Percentiles rank a stretch among this genome's conserved stretches.
Evolutionary conservation across 2,329 filamentous ascomycete genomes (phyloP).

Genomic region (Fusarium falciforme): DNA sequence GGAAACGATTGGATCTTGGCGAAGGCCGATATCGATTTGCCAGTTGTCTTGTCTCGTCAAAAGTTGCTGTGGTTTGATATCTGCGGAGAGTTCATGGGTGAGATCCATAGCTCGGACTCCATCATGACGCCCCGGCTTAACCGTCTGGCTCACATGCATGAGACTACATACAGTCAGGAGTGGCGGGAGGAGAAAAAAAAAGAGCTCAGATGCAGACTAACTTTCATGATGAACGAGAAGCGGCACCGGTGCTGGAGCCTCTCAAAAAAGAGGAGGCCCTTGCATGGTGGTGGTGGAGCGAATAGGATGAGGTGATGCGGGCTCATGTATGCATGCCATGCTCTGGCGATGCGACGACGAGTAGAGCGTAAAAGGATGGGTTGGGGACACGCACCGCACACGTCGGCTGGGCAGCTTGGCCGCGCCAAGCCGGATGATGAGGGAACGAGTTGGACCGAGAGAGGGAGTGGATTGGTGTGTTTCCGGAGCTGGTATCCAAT

Average conservation of each 20-base stretch:
- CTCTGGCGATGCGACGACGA: not conserved
- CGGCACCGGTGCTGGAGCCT: not conserved
- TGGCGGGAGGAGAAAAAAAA: not conserved
- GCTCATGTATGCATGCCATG: slow-evolving; percentile 26
- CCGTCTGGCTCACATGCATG: slow-evolving; percentile 6
- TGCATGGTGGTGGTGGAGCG: slow-evolving; percentile 24
- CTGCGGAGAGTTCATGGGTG: not conserved
- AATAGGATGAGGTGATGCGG: slow-evolving; percentile 32
- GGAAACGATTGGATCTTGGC: not conserved
- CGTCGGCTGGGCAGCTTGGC: slow-evolving; percentile 1
- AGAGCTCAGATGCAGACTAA: not conserved
- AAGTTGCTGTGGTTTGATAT: not conserved
- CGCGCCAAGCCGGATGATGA: slow-evolving; percentile 32
- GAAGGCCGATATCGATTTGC: not conserved
- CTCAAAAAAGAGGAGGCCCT: slow-evolving; percentile 15
- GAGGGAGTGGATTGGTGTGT: not conserved
- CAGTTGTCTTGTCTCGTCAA: not conserved
- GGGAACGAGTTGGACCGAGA: slow-evolving; percentile 27
- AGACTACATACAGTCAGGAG: not conserved
- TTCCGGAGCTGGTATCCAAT: not conserved
- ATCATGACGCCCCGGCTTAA: not conserved
- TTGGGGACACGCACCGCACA: not conserved
- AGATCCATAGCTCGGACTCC: not conserved
- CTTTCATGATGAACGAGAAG: not conserved
- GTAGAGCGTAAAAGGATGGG: not conserved